Base-by-base conservation (phyloP, 2,329 filamentous ascomycete species). In the Exophiala sp. region DNA sequence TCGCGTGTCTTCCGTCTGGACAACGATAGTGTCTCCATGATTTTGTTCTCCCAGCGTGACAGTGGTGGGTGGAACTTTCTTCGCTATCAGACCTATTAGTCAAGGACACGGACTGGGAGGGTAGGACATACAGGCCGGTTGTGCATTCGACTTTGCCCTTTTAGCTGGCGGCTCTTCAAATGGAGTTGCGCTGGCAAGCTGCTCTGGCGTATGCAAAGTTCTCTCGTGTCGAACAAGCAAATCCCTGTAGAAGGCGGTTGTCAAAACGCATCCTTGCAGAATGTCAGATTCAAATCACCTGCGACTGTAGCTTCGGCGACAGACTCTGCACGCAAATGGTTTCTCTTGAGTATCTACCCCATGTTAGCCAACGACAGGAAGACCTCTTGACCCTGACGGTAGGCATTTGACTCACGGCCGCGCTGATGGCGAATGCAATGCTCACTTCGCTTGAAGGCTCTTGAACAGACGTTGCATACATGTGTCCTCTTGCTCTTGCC, bases 391-490 rank as follows among this genome's bases (percentile, higher is more conserved):
- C 16, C 35, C 37, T 37, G 18, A 11, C n/a, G n/a, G n/a, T n/a
- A n/a, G n/a, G n/a, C n/a, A 9, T 18, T 24, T 16, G 35, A 56
- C 60, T 47, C 58, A 62, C 60, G 65, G 9, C 63, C 63, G 32
- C 65, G 55, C 50, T 67, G 63, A 51, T 67, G 65, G 22, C 65
- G 59, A 45, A 64, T 59, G 42, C 64, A 66, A 54, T 67, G 65
- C 51, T 67, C 65, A 23, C 59, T 63, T 30, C 65, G 58, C 48
- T 66, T 66, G 57, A 67, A 67, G 13, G 59, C 52, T 41, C 61
- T 58, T 23, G 58, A 57, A 52, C 65, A 67, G 43, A 62, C 59
- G 22, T 50, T 59, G 50, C 62, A 64, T 13, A 59, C 57, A 52
- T 63, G 57, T 7, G 39, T 49, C 42, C 53, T 46, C 42, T 56